Evolutionary conservation across 371 early-diverging fungal species (phyloP).

Genomic region (Syncephalastrum sp.): DNA sequence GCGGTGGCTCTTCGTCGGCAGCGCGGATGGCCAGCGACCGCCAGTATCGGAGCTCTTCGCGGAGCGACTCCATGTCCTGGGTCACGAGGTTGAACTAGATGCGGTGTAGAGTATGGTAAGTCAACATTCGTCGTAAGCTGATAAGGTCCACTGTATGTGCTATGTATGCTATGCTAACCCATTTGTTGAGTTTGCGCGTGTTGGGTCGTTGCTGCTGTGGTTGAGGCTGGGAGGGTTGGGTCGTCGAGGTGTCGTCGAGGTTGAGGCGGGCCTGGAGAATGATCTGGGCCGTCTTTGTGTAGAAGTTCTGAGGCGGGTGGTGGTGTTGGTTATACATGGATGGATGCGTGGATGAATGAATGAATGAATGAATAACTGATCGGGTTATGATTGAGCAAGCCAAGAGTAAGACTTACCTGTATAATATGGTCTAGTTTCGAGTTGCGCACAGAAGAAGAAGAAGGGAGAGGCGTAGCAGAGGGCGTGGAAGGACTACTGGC

Average conservation of each 20-base stretch:
- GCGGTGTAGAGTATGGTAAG: neutral
- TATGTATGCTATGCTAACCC: slow-evolving; percentile 15
- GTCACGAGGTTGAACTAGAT: slow-evolving; percentile 78
- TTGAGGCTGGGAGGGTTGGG: neutral
- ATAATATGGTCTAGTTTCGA: slow-evolving; percentile 29
- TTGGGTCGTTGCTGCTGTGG: slow-evolving; percentile 7
- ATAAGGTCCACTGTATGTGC: neutral
- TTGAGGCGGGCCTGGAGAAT: slow-evolving; percentile 44
- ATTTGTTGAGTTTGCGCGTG: slow-evolving; percentile 23
- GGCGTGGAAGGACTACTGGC: neutral
- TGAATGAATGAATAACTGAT: neutral
- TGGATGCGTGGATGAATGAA: neutral
- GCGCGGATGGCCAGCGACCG: slow-evolving; percentile 40
- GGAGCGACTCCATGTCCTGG: slow-evolving; percentile 69
- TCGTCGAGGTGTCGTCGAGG: slow-evolving; percentile 3
- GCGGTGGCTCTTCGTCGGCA: slow-evolving; percentile 45
- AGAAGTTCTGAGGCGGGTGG: slow-evolving; percentile 28
- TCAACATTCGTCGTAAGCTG: neutral
- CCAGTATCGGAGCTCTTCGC: slow-evolving; percentile 76
- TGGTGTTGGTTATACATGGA: neutral
- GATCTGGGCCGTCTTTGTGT: slow-evolving; percentile 50
- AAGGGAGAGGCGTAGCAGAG: neutral
- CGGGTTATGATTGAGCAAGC: too few species aligned
- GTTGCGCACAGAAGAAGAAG: slow-evolving; percentile 17
- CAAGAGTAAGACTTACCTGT: slow-evolving; percentile 12